Evolutionary conservation across 345 rosid species (phyloP).

Genomic region (Syzygium aqueum): DNA sequence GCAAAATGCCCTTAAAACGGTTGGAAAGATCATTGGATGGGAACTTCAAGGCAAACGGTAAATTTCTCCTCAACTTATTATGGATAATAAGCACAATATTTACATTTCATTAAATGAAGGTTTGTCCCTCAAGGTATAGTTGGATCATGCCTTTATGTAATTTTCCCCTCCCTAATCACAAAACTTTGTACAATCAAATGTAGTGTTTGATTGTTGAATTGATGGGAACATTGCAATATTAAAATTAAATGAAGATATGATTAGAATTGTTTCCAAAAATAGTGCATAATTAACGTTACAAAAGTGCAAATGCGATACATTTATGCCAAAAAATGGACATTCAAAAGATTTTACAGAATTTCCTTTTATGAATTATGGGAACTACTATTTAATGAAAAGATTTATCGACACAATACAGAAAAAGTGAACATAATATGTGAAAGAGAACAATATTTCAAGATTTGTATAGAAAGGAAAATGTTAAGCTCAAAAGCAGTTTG

Average conservation of each 20-base stretch:
- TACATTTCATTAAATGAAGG: background rate
- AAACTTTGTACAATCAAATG: background rate
- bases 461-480: background rate
- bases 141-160: too few relatives aligned
- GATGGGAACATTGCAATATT: background rate
- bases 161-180: too few relatives aligned
- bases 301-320: background rate
- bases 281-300: background rate
- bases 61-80: background rate
- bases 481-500: too few relatives aligned
- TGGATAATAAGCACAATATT: fast-evolving
- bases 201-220: background rate
- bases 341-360: background rate
- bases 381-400: background rate
- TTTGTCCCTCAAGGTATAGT: too few relatives aligned
- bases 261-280: background rate
- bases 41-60: background rate
- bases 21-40: background rate
- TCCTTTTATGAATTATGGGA: background rate
- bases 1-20: background rate
- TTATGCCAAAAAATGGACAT: background rate
- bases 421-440: fast-evolving
- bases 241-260: background rate
- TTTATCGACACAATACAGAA: background rate
- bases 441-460: background rate